Evolutionary conservation across 768 basidiomycete species (phyloP).

Genomic region (Inosperma sp.): DNA sequence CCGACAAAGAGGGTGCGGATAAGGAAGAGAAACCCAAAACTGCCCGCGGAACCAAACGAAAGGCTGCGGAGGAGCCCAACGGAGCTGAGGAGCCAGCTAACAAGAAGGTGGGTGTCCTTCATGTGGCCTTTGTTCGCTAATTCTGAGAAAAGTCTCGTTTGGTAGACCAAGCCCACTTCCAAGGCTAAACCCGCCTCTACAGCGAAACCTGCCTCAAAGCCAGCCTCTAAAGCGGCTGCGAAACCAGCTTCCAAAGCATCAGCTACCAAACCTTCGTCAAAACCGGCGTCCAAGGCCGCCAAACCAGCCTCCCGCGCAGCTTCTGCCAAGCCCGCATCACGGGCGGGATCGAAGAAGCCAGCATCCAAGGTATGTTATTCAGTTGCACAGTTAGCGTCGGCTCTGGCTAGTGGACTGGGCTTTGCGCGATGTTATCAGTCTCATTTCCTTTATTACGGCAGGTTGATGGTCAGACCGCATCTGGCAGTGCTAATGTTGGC

Average conservation of each 20-base stretch:
- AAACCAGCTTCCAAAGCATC: conserved; percentile 43
- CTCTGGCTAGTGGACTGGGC: neutral
- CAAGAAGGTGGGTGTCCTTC: conserved; percentile 50
- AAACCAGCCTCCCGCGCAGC: conserved; percentile 43
- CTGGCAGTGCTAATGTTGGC: conserved; percentile 29
- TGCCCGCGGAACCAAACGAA: conserved; percentile 40
- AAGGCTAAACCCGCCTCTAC: conserved; percentile 46
- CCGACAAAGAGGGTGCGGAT: conserved; percentile 39
- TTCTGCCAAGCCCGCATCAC: conserved; percentile 51
- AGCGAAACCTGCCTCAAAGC: conserved; percentile 35
- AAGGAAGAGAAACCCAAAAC: conserved; percentile 56
- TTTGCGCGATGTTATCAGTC: neutral
- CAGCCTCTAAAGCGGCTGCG: conserved; percentile 36
- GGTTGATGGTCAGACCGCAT: conserved; percentile 38
- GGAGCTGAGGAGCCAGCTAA: conserved; percentile 47
- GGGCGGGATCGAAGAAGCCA: conserved; percentile 59
- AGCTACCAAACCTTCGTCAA: conserved; percentile 43
- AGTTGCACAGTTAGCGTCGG: too few relatives aligned
- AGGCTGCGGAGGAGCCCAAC: conserved; percentile 39
- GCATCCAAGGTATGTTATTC: conserved; percentile 50
- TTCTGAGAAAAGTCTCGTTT: conserved; percentile 14
- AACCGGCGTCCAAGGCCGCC: conserved; percentile 40
- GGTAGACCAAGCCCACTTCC: conserved; percentile 42
- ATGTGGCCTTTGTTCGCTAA: conserved; percentile 4
- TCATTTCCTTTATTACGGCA: conserved; percentile 18